phyloP scores from a whole-genome alignment of 2,329 filamentous ascomycete genomes.

The Fusarium irregulare region DNA sequence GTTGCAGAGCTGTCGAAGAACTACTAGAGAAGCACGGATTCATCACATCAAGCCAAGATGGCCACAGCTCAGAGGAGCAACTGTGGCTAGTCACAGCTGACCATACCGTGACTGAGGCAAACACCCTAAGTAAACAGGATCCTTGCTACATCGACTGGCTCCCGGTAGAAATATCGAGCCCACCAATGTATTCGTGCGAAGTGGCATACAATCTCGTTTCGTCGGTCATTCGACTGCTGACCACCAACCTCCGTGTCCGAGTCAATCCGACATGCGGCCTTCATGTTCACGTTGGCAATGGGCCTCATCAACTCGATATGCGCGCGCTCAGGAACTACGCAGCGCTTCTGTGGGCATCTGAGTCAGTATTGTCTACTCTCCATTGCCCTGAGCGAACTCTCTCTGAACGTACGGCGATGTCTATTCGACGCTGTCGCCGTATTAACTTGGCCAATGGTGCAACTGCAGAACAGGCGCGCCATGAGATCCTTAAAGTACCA shows the following conservation, averaged over 20 bases:
- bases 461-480: slow-evolving; percentile 7
- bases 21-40: slow-evolving; percentile 10
- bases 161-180: slow-evolving; percentile 50
- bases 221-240: slow-evolving; percentile 50
- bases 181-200: slow-evolving; percentile 48
- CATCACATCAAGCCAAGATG: neutral
- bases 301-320: slow-evolving; percentile 46
- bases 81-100: slow-evolving; percentile 25
- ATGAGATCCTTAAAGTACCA: neutral
- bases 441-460: slow-evolving; percentile 6
- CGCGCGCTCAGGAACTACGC: slow-evolving; percentile 47
- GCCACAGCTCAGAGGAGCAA: neutral
- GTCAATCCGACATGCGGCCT: slow-evolving; percentile 51
- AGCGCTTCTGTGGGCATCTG: slow-evolving; percentile 52
- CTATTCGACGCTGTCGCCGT: slow-evolving; percentile 19
- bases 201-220: slow-evolving; percentile 46
- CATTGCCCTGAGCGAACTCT: slow-evolving; percentile 50
- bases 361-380: slow-evolving; percentile 51
- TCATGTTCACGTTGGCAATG: slow-evolving; percentile 54
- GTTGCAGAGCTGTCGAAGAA: neutral
- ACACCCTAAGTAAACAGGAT: neutral
- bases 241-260: slow-evolving; percentile 46
- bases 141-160: slow-evolving; percentile 34
- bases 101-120: neutral
- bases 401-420: neutral